These are phyloP conservation scores for Boletus patriciae DNA, from an alignment of 768 basidiomycete genomes.

Conservation along the genomic window DNA sequence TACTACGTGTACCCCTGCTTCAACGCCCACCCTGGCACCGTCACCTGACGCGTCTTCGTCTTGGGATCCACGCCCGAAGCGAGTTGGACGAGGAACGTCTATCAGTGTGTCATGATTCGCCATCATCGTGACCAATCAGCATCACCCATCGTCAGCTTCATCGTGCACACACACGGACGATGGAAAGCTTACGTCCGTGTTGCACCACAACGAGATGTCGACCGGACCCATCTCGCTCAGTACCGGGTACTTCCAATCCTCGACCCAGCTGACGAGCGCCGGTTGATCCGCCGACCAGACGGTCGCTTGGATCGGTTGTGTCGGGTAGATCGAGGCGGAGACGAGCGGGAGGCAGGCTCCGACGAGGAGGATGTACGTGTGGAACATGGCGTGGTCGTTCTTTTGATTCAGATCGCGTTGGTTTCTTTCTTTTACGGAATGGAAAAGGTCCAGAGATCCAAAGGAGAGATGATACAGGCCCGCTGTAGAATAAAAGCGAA, in stretches of 20 bases:
- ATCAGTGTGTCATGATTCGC: neutral
- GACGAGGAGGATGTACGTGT: neutral
- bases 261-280: constrained; percentile 49
- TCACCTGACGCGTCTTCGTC: constrained; percentile 22
- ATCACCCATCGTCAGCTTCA: neutral
- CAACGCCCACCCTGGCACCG: constrained; percentile 30
- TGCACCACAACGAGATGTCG: constrained; percentile 47
- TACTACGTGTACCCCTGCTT: constrained; percentile 35
- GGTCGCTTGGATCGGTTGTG: constrained; percentile 46
- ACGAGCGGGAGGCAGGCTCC: constrained; percentile 13
- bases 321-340: constrained; percentile 49
- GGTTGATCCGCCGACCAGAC: constrained; percentile 45
- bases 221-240: constrained; percentile 44
- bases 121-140: neutral
- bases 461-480: constrained; percentile 24
- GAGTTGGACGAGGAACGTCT: constrained; percentile 44
- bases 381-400: constrained; percentile 7
- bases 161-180: neutral
- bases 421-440: neutral
- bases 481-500: constrained; percentile 22
- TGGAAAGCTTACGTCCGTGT: constrained; percentile 37
- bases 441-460: neutral
- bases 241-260: constrained; percentile 43
- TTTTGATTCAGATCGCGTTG: neutral
- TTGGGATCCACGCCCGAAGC: constrained; percentile 44